Evolutionary conservation across 768 basidiomycete genomes (phyloP).

Genomic region (Phylloporus scabripes): DNA sequence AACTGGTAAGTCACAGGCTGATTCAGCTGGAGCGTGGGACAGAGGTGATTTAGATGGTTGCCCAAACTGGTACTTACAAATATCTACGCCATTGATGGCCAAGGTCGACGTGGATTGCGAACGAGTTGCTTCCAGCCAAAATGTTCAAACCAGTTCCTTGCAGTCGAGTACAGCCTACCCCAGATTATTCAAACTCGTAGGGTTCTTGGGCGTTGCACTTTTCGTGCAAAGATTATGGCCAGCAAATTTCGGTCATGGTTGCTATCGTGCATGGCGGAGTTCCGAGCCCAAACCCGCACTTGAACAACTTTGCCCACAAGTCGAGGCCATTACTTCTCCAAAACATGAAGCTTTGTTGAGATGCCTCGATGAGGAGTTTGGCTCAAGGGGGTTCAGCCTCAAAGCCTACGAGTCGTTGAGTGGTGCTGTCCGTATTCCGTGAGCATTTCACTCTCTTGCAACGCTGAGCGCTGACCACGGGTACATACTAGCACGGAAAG

Average conservation of each 20-base stretch:
- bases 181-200: not conserved
- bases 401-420: conserved; percentile 31
- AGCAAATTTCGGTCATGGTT: not conserved
- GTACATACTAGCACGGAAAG: conserved; percentile 44
- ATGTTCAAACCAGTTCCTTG: not conserved
- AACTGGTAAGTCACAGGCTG: no score
- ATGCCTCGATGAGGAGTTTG: conserved; percentile 23
- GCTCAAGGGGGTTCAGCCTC: conserved; percentile 22
- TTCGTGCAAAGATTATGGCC: conserved; percentile 6
- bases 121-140: not conserved
- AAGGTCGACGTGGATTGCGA: conserved; percentile 17
- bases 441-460: not conserved
- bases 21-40: no score
- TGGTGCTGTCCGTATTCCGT: conserved; percentile 34
- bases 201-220: conserved; percentile 11
- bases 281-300: not conserved
- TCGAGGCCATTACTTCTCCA: conserved; percentile 10
- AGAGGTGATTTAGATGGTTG: no score
- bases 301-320: conserved; percentile 26
- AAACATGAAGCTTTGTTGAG: conserved; percentile 15
- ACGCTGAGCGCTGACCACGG: not conserved
- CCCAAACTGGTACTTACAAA: no score
- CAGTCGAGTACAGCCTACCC: not conserved
- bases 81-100: no score
- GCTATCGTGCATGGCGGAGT: not conserved